phyloP scores from a whole-genome alignment of 2,329 filamentous ascomycete genomes.

The Clarireedia paspali region DNA sequence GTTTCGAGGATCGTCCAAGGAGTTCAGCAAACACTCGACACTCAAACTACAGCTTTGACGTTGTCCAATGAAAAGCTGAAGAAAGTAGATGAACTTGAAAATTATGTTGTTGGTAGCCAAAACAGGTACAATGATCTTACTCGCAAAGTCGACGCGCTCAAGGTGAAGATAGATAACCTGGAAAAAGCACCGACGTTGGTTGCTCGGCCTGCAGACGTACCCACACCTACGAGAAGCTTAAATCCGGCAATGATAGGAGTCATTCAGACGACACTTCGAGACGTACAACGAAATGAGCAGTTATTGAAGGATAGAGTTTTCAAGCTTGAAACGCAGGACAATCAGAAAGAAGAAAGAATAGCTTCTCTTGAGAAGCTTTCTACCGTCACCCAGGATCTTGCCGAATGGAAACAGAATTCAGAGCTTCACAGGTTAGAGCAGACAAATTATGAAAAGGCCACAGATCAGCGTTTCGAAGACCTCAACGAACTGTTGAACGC shows the following conservation, averaged over 20 bases:
- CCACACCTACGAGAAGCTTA: background rate
- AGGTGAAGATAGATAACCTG: background rate
- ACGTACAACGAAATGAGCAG: background rate
- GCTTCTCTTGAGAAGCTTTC: slow-evolving; percentile 1
- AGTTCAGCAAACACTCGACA: background rate
- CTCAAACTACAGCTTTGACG: background rate
- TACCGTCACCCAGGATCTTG: background rate
- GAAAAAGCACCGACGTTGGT: background rate
- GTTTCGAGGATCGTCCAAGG: background rate
- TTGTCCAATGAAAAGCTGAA: background rate
- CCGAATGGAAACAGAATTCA: background rate
- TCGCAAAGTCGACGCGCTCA: background rate
- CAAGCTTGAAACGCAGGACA: background rate
- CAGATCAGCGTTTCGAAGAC: background rate
- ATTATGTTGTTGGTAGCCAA: background rate
- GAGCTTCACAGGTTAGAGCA: background rate
- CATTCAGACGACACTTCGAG: background rate
- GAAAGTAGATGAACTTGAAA: background rate
- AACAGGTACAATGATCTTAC: background rate
- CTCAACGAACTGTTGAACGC: background rate
- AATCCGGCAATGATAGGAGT: background rate
- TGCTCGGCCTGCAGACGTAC: background rate
- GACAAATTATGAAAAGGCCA: background rate
- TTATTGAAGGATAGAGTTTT: background rate
- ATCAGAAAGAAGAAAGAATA: background rate